Conservation (phyloP, 2,329 filamentous ascomycete genomes). For the Diaporthe australafricana region DNA sequence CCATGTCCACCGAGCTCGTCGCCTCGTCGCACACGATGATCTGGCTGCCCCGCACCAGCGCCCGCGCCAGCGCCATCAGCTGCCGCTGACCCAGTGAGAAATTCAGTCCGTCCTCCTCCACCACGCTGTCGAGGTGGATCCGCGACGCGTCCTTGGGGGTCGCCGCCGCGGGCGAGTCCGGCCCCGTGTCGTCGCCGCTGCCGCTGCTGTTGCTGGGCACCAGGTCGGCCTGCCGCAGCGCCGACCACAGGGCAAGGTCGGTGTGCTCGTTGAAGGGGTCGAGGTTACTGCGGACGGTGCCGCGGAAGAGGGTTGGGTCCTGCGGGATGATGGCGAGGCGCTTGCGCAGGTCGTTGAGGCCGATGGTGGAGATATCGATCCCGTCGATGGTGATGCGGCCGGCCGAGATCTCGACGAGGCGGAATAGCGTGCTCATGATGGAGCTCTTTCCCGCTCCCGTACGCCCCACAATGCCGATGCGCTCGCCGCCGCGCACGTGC, state of each 20-base stretch:
- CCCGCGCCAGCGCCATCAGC: constrained; percentile 92
- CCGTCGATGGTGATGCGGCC: constrained; percentile 59
- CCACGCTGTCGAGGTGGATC: constrained; percentile 84
- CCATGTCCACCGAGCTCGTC: constrained; percentile 92
- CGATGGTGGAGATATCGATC: constrained; percentile 67
- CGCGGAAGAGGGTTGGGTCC: constrained; percentile 74
- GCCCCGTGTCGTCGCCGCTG: constrained; percentile 49
- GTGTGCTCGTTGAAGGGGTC: constrained; percentile 85
- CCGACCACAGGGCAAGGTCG: constrained; percentile 82
- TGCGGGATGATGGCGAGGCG: constrained; percentile 75
- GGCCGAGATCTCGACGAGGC: constrained; percentile 59
- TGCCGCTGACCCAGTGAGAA: constrained; percentile 96
- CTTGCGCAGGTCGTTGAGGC: constrained; percentile 69
- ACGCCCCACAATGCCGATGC: constrained; percentile 77
- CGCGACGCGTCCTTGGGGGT: constrained; percentile 56
- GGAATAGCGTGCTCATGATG: constrained; percentile 74
- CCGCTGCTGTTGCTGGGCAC: constrained; percentile 54
- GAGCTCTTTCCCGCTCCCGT: constrained; percentile 75
- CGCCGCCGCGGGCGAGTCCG: constrained; percentile 27
- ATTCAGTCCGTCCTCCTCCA: constrained; percentile 96
- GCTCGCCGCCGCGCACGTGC: constrained; percentile 80
- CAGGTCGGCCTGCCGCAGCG: constrained; percentile 81
- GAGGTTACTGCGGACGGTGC: constrained; percentile 82
- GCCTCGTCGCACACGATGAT: constrained; percentile 99
- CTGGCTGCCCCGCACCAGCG: constrained; percentile 85